Evolutionary conservation across 2,329 filamentous ascomycete species (phyloP).

Genomic region (Phialocephala subalpina): DNA sequence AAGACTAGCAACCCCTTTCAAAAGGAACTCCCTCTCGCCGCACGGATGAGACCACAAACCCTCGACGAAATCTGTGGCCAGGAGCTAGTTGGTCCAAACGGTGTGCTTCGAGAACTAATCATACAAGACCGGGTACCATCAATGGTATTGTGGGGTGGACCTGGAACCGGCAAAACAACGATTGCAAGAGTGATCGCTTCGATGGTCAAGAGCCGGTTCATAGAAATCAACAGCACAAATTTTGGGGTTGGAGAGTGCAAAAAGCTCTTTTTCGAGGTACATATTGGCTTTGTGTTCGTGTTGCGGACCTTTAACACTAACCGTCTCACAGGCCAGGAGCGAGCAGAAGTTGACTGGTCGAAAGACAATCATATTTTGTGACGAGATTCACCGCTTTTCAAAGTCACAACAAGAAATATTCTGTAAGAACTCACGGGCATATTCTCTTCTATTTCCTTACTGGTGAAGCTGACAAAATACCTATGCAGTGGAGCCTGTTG

Average conservation of each 20-base stretch:
- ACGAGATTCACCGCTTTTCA: constrained; percentile 23
- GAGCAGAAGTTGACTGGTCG: constrained; percentile 20
- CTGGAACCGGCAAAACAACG: constrained; percentile 23
- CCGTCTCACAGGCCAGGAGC: constrained; percentile 19
- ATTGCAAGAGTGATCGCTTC: constrained; percentile 24
- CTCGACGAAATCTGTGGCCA: constrained; percentile 22
- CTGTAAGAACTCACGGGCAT: constrained; percentile 12
- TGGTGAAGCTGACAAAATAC: constrained; percentile 6
- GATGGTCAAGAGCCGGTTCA: constrained; percentile 21
- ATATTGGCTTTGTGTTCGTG: constrained; percentile 9
- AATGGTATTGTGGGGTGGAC: constrained; percentile 24
- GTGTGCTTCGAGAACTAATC: constrained; percentile 24
- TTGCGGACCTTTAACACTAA: constrained; percentile 15
- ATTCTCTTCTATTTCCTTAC: constrained; percentile 10
- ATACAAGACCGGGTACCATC: constrained; percentile 17
- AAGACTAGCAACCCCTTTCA: constrained; percentile 19
- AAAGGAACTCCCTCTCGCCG: constrained; percentile 19
- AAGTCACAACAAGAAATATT: constrained; percentile 24
- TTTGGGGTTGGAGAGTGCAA: constrained; percentile 23
- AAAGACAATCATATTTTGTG: constrained; percentile 22
- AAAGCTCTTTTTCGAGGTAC: constrained; percentile 23
- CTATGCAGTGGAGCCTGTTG: constrained; percentile 17
- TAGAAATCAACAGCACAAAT: constrained; percentile 25
- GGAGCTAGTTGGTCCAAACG: constrained; percentile 19
- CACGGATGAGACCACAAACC: constrained; percentile 22